Conservation (phyloP, 371 early-diverging fungal species). For the Circinella umbellata region DNA sequence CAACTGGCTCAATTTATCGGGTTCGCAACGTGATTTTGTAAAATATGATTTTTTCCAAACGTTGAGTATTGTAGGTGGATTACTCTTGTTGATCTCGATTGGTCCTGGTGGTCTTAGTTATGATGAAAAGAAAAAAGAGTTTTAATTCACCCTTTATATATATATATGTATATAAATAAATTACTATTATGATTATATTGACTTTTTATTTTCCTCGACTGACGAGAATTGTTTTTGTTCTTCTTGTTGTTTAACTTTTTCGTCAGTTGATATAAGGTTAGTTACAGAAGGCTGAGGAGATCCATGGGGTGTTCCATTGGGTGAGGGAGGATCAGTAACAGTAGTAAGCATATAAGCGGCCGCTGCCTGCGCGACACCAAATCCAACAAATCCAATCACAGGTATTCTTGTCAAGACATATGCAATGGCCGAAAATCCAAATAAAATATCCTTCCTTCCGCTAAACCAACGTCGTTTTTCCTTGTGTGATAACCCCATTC, state of each 20-base stretch:
- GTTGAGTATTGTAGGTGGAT: slow-evolving; percentile 93
- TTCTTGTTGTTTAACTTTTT: not conserved
- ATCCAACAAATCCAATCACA: slow-evolving; percentile 57
- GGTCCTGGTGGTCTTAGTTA: slow-evolving; percentile 92
- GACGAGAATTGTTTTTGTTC: not conserved
- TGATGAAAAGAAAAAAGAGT: slow-evolving; percentile 95
- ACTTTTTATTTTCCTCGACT: not conserved
- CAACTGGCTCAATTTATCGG: slow-evolving; percentile 86
- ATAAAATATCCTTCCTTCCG: slow-evolving; percentile 62
- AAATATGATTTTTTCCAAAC: slow-evolving; percentile 98
- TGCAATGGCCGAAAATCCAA: slow-evolving; percentile 67
- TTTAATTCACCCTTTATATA: slow-evolving; percentile 44
- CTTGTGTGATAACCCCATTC: slow-evolving; percentile 54
- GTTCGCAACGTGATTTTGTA: slow-evolving; percentile 86
- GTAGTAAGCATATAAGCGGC: slow-evolving; percentile 61
- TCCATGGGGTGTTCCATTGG: not conserved
- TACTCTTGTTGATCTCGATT: slow-evolving; percentile 85
- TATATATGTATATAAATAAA: not conserved
- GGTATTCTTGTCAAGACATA: slow-evolving; percentile 59
- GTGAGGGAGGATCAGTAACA: slow-evolving; percentile 54
- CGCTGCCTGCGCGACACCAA: slow-evolving; percentile 63
- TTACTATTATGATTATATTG: not conserved
- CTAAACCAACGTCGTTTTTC: slow-evolving; percentile 66
- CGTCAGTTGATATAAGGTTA: not conserved
- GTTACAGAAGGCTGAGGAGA: not conserved